Percentiles rank a stretch among this genome's conserved stretches.
Evolutionary conservation across 495 filamentous ascomycete genomes (phyloP).

Genomic region (Penicillium paradoxum): DNA sequence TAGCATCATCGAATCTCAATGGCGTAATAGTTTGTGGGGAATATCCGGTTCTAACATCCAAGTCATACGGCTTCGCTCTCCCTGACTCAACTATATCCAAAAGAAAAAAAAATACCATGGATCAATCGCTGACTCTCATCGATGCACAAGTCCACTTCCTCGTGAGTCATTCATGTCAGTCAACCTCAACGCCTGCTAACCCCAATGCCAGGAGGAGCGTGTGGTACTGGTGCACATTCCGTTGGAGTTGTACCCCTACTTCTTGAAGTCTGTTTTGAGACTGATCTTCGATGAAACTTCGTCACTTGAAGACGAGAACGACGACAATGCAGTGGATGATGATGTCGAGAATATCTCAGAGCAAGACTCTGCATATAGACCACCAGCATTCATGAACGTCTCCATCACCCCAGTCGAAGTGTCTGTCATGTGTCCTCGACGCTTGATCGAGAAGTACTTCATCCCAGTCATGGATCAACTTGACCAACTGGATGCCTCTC

Average conservation of each 20-base stretch:
- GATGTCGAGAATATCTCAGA: constrained; percentile 30
- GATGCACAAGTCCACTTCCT: constrained; percentile 54
- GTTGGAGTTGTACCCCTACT: constrained; percentile 69
- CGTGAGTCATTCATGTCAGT: constrained; percentile 33
- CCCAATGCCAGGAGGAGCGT: constrained; percentile 68
- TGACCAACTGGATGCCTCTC: constrained; percentile 23
- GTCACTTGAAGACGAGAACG: constrained; percentile 24
- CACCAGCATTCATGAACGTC: constrained; percentile 84
- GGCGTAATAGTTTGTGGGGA: constrained; percentile 14
- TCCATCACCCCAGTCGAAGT: constrained; percentile 90
- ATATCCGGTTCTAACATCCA: constrained; percentile 4
- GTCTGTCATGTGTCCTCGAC: constrained; percentile 79
- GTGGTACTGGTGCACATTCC: constrained; percentile 91
- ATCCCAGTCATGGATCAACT: constrained; percentile 56
- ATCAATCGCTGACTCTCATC: constrained; percentile 45
- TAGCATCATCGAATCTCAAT: constrained; percentile 11
- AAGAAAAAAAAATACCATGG: constrained; percentile 27
- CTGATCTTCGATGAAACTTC: constrained; percentile 67
- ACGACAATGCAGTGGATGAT: constrained; percentile 19
- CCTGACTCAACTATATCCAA: not conserved
- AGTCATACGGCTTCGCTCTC: not conserved
- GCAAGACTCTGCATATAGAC: constrained; percentile 33
- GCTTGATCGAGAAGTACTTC: constrained; percentile 69
- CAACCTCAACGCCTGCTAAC: not conserved
- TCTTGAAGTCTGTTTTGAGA: constrained; percentile 77